A percentile compares a stretch with the other conserved stretches of the same genome.
These are phyloP conservation scores for Monilinia polystroma DNA, from an alignment of 2,329 filamentous ascomycete species.

Conservation along the genomic window DNA sequence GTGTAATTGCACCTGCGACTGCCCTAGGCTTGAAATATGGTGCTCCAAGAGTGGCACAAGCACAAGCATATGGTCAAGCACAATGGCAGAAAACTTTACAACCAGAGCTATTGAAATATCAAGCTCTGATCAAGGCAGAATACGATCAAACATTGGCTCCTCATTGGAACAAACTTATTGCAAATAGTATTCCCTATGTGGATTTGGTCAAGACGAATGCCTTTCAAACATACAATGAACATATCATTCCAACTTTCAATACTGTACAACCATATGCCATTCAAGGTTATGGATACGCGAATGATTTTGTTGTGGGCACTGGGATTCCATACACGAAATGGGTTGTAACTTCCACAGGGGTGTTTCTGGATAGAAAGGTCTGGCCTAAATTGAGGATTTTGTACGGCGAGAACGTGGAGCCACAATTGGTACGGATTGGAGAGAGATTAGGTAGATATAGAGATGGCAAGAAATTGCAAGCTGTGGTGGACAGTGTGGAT, in stretches of 20 bases:
- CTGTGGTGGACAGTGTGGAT: constrained; percentile 56
- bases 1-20: constrained; percentile 67
- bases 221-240: constrained; percentile 66
- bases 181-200: constrained; percentile 69
- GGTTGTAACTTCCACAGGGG: constrained; percentile 65
- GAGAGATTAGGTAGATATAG: constrained; percentile 78
- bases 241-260: constrained; percentile 73
- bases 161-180: constrained; percentile 63
- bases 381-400: constrained; percentile 79
- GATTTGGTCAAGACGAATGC: constrained; percentile 61
- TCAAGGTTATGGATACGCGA: constrained; percentile 65
- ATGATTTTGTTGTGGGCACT: constrained; percentile 65
- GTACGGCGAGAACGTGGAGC: constrained; percentile 91
- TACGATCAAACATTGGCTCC: constrained; percentile 74
- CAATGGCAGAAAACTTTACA: constrained; percentile 80
- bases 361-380: constrained; percentile 72
- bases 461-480: constrained; percentile 60
- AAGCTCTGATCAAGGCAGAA: constrained; percentile 57
- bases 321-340: constrained; percentile 71
- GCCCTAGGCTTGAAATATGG: constrained; percentile 70
- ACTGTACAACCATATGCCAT: constrained; percentile 71
- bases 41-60: constrained; percentile 68
- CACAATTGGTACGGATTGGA: constrained; percentile 88
- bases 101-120: constrained; percentile 69
- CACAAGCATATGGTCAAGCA: constrained; percentile 61